Evolutionary conservation across 352 stramenopile species (phyloP).

Genomic region (Globisporangium polare): DNA sequence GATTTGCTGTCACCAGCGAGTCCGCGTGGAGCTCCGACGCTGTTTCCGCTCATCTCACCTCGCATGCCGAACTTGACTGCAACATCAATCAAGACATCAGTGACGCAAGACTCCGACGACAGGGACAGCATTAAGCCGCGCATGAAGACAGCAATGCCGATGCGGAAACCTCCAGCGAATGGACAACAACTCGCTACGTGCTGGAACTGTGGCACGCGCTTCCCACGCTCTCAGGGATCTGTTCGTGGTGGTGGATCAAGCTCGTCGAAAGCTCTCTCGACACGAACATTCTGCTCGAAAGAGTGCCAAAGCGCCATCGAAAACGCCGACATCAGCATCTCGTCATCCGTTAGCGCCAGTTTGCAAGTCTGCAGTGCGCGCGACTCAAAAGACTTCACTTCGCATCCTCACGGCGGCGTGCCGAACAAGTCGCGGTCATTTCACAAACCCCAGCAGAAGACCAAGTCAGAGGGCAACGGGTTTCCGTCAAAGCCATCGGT

Average conservation of each 20-base stretch:
- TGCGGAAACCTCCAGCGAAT: slow-evolving; percentile 30
- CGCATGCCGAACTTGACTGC: slow-evolving; percentile 11
- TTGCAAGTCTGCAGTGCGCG: slow-evolving; percentile 14
- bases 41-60: slow-evolving; percentile 31
- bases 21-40: slow-evolving; percentile 1
- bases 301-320: slow-evolving; percentile 35
- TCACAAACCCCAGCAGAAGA: slow-evolving; percentile 6
- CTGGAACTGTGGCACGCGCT: slow-evolving; percentile 61
- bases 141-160: slow-evolving; percentile 14
- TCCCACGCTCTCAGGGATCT: slow-evolving; percentile 29
- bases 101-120: not conserved
- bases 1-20: not conserved
- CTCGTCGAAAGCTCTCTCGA: slow-evolving; percentile 16
- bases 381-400: not conserved
- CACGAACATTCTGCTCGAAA: slow-evolving; percentile 36
- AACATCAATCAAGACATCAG: slow-evolving; percentile 4
- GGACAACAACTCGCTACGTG: slow-evolving; percentile 38
- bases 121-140: slow-evolving; percentile 5
- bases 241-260: slow-evolving; percentile 9
- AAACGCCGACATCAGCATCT: slow-evolving; percentile 36
- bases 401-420: not conserved
- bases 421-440: slow-evolving; percentile 2
- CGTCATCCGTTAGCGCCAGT: slow-evolving; percentile 25
- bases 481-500: not conserved
- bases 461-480: not conserved